Evolutionary conservation across 306 rosid genomes (phyloP), one percentile per base, ranked within the genome.

Genomic region (Mucuna pruriens): DNA sequence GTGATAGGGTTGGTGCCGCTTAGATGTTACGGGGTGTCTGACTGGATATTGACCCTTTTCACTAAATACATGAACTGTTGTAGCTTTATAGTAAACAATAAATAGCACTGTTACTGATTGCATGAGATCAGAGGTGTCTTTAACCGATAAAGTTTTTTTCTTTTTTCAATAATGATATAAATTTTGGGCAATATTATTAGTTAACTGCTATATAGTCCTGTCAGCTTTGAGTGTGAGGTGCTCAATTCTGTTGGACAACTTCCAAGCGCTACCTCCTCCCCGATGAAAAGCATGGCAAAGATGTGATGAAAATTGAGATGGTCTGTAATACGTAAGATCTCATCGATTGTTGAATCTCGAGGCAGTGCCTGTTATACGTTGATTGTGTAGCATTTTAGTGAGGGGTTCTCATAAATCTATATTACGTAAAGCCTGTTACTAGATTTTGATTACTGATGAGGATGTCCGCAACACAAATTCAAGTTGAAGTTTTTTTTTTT

Each of bases 1-100:
- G 87, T 19, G 87, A 84, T 15, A 73, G 87, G 67, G 87, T 84
- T 55, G 87, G 87, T 22, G 73, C 77, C 49, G 72, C 52, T 38
- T 70, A 62, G 58, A 72, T 45, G 33, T 72, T 44, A 42, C 52
- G 0, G 42, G 42, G 10, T 33, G 78, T 71, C 72, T 61, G 33
- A 80, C 71, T 48, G 74, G 80, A 74, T 38, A 33, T 34, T 39
- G 23, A 74, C 19, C 69, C 80, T 23, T 63, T 38, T n/a, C 13
- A 3, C 33, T 39, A 22, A 34, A 36, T 36, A 61, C 67, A 31
- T 72, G 25, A 42, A 64, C 67, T 81, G 9, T 64, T 74, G 84
- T 81, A 74, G 61, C 48, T 74, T 81, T 38, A 16, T 48, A 72
- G 55, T 34, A 20, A 45, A 45, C 42, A 46, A 23, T 45, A 60